Conservation (phyloP, 345 rosid species). For the Aquilaria malaccensis region DNA sequence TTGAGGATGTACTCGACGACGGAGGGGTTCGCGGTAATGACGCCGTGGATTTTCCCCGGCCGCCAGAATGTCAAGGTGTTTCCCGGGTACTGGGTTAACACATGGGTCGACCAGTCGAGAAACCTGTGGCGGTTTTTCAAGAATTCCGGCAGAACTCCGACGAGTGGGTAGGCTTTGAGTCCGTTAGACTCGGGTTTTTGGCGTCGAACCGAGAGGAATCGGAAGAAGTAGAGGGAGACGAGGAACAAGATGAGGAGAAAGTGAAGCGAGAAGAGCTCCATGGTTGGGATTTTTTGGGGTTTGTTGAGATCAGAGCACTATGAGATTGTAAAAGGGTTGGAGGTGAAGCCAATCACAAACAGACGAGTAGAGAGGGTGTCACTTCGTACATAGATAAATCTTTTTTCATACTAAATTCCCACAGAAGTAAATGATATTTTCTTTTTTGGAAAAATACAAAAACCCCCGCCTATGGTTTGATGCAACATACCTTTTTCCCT, state of each 20-base stretch:
- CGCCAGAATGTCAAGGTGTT: conserved; percentile 14
- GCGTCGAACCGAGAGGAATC: background rate
- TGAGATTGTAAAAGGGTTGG: no score
- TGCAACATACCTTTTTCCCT: no score
- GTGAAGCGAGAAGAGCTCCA: conserved; percentile 2
- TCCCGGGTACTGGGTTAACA: conserved; percentile 16
- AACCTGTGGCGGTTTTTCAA: conserved; percentile 21
- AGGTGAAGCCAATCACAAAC: no score
- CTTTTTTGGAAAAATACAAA: no score
- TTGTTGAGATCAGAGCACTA: no score
- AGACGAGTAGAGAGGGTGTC: no score
- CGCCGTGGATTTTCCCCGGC: conserved; percentile 13
- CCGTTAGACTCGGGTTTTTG: background rate
- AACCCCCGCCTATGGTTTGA: no score
- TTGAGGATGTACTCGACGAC: conserved; percentile 11
- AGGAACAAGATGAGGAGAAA: background rate
- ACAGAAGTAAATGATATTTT: no score
- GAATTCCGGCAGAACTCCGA: conserved; percentile 26
- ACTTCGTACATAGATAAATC: no score
- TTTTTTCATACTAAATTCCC: no score
- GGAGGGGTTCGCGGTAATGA: conserved; percentile 5
- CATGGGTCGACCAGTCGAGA: conserved; percentile 27
- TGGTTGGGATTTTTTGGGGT: background rate
- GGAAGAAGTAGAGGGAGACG: background rate
- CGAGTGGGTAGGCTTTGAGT: conserved; percentile 23